A percentile compares a stretch with the other conserved stretches of the same genome.
Conservation (phyloP, 2,329 filamentous ascomycete genomes). For the Cylindrodendrum hubeiense region DNA sequence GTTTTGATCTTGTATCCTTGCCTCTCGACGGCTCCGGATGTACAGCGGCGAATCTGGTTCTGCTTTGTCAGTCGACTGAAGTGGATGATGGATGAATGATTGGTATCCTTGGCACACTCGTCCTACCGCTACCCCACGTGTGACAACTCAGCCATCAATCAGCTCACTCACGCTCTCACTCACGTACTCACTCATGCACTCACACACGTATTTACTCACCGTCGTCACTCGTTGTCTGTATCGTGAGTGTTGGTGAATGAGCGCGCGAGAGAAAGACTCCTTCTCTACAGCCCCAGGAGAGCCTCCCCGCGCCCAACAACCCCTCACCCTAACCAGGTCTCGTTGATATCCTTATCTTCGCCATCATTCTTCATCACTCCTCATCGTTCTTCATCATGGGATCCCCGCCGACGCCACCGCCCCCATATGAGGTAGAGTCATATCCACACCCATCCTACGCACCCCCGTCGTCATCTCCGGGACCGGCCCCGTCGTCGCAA, state of each 20-base stretch:
- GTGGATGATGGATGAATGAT: background rate
- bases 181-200: constrained; percentile 1
- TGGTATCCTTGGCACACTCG: constrained; percentile 2
- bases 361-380: constrained; percentile 2
- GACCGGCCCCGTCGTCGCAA: constrained; percentile 13
- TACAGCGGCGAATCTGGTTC: background rate
- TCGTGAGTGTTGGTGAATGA: background rate
- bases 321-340: background rate
- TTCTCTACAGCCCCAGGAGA: background rate
- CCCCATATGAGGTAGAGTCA: constrained; percentile 20
- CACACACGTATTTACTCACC: background rate
- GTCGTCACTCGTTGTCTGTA: background rate
- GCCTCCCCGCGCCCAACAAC: background rate
- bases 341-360: background rate
- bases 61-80: constrained; percentile 2
- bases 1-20: background rate
- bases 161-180: background rate
- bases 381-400: background rate
- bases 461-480: background rate
- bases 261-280: no score
- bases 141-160: background rate
- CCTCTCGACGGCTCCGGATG: background rate
- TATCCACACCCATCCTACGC: constrained; percentile 6
- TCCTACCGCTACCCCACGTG: constrained; percentile 12
- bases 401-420: constrained; percentile 22